Conservation (phyloP, 768 basidiomycete species). For the Russula brevipes region DNA sequence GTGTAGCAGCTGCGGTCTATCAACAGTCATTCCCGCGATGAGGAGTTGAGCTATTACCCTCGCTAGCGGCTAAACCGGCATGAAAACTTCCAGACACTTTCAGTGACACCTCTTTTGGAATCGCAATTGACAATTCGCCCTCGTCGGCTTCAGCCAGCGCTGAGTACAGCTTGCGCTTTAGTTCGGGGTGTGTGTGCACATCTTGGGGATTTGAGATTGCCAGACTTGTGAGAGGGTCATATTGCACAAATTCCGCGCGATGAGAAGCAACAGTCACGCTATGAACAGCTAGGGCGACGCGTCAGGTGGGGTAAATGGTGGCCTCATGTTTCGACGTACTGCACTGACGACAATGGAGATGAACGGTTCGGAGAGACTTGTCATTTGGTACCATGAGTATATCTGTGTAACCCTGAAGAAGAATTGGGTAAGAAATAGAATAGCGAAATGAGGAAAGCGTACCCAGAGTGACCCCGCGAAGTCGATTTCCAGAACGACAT, state of each 20-base stretch:
- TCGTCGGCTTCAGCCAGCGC: conserved; percentile 89
- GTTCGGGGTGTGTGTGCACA: conserved; percentile 84
- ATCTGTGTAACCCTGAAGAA: conserved; percentile 81
- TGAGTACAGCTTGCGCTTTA: conserved; percentile 88
- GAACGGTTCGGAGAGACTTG: conserved; percentile 73
- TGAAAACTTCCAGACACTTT: conserved; percentile 51
- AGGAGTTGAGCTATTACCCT: conserved; percentile 40
- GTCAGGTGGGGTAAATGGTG: conserved; percentile 24
- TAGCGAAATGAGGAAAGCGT: conserved; percentile 31
- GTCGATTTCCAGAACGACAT: conserved; percentile 90
- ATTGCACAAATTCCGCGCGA: conserved; percentile 70
- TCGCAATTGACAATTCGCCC: conserved; percentile 87
- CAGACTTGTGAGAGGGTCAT: conserved; percentile 68
- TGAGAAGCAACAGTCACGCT: conserved; percentile 67
- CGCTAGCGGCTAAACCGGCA: conserved; percentile 44
- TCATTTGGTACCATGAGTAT: conserved; percentile 81
- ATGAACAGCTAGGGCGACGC: conserved; percentile 51
- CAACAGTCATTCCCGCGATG: not conserved
- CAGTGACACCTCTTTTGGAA: conserved; percentile 67
- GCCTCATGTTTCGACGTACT: conserved; percentile 42
- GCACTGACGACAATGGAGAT: conserved; percentile 86
- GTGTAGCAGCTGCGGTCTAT: conserved; percentile 51
- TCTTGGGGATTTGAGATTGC: conserved; percentile 64
- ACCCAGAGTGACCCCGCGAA: conserved; percentile 86
- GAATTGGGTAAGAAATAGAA: conserved; percentile 15